Percentiles rank a stretch among this genome's conserved stretches.
Conservation (phyloP, 2,329 filamentous ascomycete genomes). For the Dryadomyces sulphureus region DNA sequence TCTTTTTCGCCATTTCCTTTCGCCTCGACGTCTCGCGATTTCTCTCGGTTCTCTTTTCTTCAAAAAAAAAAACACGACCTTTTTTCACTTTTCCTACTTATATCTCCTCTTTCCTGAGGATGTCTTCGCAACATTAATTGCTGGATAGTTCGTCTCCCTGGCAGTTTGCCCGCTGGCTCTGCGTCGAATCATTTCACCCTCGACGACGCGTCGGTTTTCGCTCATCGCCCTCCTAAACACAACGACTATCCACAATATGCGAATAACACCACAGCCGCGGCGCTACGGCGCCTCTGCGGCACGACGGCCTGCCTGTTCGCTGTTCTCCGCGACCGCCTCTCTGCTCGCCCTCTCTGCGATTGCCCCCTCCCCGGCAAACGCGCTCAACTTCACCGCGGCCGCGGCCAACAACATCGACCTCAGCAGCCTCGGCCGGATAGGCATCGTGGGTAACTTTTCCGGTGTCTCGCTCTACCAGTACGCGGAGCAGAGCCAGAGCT, state of each 20-base stretch:
- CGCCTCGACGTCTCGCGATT: background rate
- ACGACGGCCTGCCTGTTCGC: background rate
- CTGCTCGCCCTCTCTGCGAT: constrained; percentile 26
- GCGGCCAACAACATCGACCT: constrained; percentile 66
- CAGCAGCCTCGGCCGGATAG: constrained; percentile 63
- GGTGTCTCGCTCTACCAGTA: constrained; percentile 85
- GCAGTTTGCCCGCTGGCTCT: background rate
- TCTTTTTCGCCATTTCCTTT: background rate
- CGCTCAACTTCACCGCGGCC: constrained; percentile 44
- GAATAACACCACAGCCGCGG: constrained; percentile 28
- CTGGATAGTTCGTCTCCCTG: background rate
- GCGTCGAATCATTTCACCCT: too few relatives aligned
- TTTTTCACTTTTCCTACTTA: background rate
- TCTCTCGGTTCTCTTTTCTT: background rate
- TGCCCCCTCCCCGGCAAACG: constrained; percentile 26
- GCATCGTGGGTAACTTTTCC: constrained; percentile 77
- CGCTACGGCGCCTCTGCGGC: constrained; percentile 18
- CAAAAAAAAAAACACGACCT: background rate
- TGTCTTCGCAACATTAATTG: background rate
- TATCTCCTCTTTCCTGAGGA: background rate
- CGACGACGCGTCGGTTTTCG: background rate
- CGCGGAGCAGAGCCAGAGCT: constrained; percentile 58
- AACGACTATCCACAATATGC: constrained; percentile 26
- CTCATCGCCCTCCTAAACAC: background rate
- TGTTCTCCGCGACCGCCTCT: constrained; percentile 7